Percentiles rank a stretch among this genome's conserved stretches.
These are phyloP conservation scores for Clausena lansium DNA, from an alignment of 345 rosid genomes.

Conservation along the genomic window DNA sequence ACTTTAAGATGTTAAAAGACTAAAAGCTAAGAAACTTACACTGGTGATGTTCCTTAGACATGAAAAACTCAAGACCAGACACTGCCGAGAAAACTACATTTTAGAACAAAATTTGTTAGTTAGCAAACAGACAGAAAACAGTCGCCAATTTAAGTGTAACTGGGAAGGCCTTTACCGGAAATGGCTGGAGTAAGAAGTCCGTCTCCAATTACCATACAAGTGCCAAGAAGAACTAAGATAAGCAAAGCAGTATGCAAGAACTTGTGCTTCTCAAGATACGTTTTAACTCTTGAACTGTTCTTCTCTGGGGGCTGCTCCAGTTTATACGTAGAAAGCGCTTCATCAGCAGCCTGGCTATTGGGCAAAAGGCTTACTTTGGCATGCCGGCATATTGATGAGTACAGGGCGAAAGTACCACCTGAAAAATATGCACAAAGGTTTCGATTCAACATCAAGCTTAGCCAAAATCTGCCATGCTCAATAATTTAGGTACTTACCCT, in stretches of 20 bases:
- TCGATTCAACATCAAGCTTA: not conserved
- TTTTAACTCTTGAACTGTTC: slow-evolving; percentile 60
- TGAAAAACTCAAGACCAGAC: slow-evolving; percentile 91
- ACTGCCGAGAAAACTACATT: slow-evolving; percentile 89
- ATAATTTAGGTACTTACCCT: slow-evolving; percentile 49
- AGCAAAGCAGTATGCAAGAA: slow-evolving; percentile 85
- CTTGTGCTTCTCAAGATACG: slow-evolving; percentile 77
- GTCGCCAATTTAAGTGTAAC: not conserved
- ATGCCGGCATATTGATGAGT: slow-evolving; percentile 90
- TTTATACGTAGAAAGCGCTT: slow-evolving; percentile 94
- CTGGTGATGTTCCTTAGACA: slow-evolving; percentile 87
- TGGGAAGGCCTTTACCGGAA: slow-evolving; percentile 54
- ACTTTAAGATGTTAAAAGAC: not conserved
- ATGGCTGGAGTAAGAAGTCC: slow-evolving; percentile 98
- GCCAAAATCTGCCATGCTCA: not conserved
- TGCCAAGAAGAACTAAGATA: slow-evolving; percentile 92
- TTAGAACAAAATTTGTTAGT: slow-evolving; percentile 8
- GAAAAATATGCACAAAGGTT: slow-evolving; percentile 17
- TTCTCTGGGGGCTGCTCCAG: slow-evolving; percentile 73
- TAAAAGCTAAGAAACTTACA: slow-evolving; percentile 51
- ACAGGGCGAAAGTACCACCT: slow-evolving; percentile 98
- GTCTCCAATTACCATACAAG: slow-evolving; percentile 99
- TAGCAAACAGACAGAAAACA: not conserved
- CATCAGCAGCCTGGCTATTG: slow-evolving; percentile 87
- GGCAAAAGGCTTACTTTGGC: slow-evolving; percentile 93